Percentiles rank a stretch among this genome's conserved stretches.
Evolutionary conservation across 1,139 yeast species (phyloP).

Genomic region (Nadsonia starkeyi-henricii): DNA sequence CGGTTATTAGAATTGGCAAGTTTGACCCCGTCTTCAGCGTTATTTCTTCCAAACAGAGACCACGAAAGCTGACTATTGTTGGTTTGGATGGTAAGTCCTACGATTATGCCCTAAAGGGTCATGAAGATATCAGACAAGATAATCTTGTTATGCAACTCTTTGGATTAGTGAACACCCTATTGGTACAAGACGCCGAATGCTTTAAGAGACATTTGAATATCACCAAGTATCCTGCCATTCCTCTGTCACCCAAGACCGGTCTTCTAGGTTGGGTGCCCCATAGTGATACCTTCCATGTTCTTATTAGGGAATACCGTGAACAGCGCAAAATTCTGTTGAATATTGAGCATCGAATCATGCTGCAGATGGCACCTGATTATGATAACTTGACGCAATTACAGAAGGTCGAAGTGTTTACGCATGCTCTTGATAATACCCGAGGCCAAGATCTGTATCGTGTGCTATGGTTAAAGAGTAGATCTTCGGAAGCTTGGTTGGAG

Average conservation of each 20-base stretch:
- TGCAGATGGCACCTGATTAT: constrained; percentile 97
- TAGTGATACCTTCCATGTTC: constrained; percentile 89
- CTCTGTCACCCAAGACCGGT: constrained; percentile 95
- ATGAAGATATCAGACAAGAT: constrained; percentile 96
- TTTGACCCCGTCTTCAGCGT: constrained; percentile 79
- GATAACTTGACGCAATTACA: constrained; percentile 79
- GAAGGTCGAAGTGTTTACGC: constrained; percentile 91
- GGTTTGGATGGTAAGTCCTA: constrained; percentile 92
- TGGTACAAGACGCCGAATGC: constrained; percentile 86
- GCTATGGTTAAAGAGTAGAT: constrained; percentile 87
- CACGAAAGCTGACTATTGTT: constrained; percentile 61
- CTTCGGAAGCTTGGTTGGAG: constrained; percentile 96
- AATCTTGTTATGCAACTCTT: constrained; percentile 95
- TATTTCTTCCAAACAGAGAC: constrained; percentile 93
- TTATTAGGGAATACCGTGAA: constrained; percentile 86
- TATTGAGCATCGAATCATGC: constrained; percentile 89
- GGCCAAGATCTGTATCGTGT: constrained; percentile 95
- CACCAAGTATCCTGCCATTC: constrained; percentile 84
- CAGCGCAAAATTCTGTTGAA: constrained; percentile 67
- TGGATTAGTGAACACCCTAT: constrained; percentile 82
- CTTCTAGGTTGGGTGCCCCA: constrained; percentile 94
- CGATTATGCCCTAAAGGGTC: constrained; percentile 75
- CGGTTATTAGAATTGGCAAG: constrained; percentile 52
- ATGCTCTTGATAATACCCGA: constrained; percentile 87
- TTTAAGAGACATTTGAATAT: constrained; percentile 91